phyloP scores from a whole-genome alignment of 2,329 filamentous ascomycete genomes.

The Epichloe uncinata region DNA sequence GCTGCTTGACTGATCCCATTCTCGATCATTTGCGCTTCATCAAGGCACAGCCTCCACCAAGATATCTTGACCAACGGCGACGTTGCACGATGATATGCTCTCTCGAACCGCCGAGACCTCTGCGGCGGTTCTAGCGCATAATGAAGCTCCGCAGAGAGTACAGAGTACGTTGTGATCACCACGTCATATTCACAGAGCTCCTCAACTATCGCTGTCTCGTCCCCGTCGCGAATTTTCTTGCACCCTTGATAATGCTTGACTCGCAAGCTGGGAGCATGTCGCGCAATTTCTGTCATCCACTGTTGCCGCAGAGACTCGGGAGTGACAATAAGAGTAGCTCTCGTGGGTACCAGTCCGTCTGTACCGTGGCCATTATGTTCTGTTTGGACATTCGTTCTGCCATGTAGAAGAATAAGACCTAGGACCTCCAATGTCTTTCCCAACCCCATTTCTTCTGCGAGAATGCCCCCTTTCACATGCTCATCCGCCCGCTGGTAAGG shows the following conservation, averaged over 20 bases:
- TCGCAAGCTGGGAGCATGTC: constrained; percentile 43
- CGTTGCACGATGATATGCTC: constrained; percentile 50
- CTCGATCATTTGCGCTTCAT: constrained; percentile 87
- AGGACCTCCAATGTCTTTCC: constrained; percentile 71
- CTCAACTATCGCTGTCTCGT: constrained; percentile 27
- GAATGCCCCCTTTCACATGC: constrained; percentile 45
- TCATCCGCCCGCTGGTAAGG: constrained; percentile 29
- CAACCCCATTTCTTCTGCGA: constrained; percentile 74
- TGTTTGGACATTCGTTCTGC: constrained; percentile 4
- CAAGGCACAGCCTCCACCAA: constrained; percentile 76
- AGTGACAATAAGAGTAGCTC: constrained; percentile 48
- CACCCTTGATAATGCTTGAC: constrained; percentile 44
- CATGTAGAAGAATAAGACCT: constrained; percentile 54
- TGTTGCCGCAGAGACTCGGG: constrained; percentile 44
- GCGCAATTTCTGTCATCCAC: constrained; percentile 46
- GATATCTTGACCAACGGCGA: constrained; percentile 69
- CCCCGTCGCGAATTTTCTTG: constrained; percentile 20
- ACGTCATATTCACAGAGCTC: constrained; percentile 40
- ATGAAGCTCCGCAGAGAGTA: constrained; percentile 70
- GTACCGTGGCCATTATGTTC: constrained; percentile 18
- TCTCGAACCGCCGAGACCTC: constrained; percentile 50
- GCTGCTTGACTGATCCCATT: constrained; percentile 76
- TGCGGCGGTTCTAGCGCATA: constrained; percentile 58
- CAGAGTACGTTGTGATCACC: constrained; percentile 51
- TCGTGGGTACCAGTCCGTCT: constrained; percentile 33